Percentiles rank a stretch among this genome's conserved stretches.
Conservation (phyloP, 2,329 filamentous ascomycete genomes). For the Colletotrichum musae region DNA sequence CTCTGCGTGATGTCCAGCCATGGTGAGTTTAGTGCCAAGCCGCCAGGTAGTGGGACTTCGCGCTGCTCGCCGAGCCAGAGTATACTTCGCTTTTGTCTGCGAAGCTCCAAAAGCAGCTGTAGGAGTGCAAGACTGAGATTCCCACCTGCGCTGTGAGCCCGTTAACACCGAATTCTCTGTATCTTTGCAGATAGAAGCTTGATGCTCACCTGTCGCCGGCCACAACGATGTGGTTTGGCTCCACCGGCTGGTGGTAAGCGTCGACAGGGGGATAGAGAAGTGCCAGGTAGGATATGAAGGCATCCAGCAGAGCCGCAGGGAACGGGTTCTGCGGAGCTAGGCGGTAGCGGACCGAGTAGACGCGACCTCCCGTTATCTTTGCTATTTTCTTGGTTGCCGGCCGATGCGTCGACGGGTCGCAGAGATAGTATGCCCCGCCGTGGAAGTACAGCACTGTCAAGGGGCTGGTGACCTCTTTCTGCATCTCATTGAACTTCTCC, state of each 20-base stretch:
- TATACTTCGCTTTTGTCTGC: slow-evolving; percentile 61
- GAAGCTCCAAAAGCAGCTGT: slow-evolving; percentile 77
- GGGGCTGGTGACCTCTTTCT: slow-evolving; percentile 75
- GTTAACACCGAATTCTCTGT: background rate
- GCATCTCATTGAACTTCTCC: slow-evolving; percentile 76
- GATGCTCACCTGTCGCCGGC: slow-evolving; percentile 73
- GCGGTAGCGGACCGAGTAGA: slow-evolving; percentile 81
- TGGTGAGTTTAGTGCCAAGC: slow-evolving; percentile 73
- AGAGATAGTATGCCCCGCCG: slow-evolving; percentile 81
- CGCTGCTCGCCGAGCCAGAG: slow-evolving; percentile 73
- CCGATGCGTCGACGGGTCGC: slow-evolving; percentile 79
- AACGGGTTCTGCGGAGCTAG: slow-evolving; percentile 83
- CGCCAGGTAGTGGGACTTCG: slow-evolving; percentile 76
- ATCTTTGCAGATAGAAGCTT: too few species aligned
- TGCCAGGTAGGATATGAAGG: slow-evolving; percentile 78
- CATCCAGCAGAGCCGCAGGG: slow-evolving; percentile 81
- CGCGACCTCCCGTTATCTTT: slow-evolving; percentile 75
- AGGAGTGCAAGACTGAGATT: slow-evolving; percentile 77
- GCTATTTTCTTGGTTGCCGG: slow-evolving; percentile 72
- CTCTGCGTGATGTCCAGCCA: slow-evolving; percentile 81
- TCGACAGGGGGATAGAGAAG: slow-evolving; percentile 80
- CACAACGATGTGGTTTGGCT: slow-evolving; percentile 77
- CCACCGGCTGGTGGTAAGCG: slow-evolving; percentile 76
- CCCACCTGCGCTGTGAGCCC: slow-evolving; percentile 74
- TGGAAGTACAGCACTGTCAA: slow-evolving; percentile 82